Evolutionary conservation across 352 stramenopile genomes (phyloP).

Genomic region (Phytophthora colocasiae): DNA sequence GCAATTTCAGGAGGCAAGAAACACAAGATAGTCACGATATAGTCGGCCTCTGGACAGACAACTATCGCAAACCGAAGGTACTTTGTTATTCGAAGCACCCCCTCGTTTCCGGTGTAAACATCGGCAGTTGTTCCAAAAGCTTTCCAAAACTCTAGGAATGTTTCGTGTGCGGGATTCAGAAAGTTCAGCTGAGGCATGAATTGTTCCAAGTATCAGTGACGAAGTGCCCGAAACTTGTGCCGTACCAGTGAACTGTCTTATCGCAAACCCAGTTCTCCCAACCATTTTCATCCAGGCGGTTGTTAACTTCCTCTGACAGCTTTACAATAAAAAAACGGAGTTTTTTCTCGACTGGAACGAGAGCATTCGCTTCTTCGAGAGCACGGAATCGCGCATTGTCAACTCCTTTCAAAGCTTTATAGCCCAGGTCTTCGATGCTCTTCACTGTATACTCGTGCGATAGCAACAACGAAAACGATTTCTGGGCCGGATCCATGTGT

Average conservation of each 20-base stretch:
- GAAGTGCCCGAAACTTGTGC: background rate
- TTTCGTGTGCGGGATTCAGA: slow-evolving; percentile 16
- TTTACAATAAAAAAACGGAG: slow-evolving; percentile 22
- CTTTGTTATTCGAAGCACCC: slow-evolving; percentile 6
- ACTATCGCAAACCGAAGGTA: slow-evolving; percentile 21
- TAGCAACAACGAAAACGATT: slow-evolving; percentile 25
- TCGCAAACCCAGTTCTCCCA: background rate
- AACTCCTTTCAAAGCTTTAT: slow-evolving; percentile 13
- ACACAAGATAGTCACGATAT: too few relatives aligned
- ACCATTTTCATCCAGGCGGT: slow-evolving; percentile 2
- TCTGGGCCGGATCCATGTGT: background rate
- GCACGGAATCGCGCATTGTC: slow-evolving; percentile 14
- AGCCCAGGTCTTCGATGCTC: slow-evolving; percentile 8
- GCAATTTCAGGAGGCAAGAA: too few relatives aligned
- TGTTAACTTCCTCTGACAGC: slow-evolving; percentile 9
- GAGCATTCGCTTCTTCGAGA: slow-evolving; percentile 22
- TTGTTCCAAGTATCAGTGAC: background rate
- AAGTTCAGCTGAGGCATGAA: background rate
- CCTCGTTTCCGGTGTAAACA: slow-evolving; percentile 13
- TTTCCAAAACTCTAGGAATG: slow-evolving; percentile 17
- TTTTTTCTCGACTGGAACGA: background rate
- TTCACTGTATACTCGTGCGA: slow-evolving; percentile 21
- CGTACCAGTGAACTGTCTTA: background rate
- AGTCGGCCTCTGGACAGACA: slow-evolving; percentile 12
- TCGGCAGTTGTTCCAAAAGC: slow-evolving; percentile 9